phyloP scores from a whole-genome alignment of 2,329 filamentous ascomycete species.

The Cercospora sojina region DNA sequence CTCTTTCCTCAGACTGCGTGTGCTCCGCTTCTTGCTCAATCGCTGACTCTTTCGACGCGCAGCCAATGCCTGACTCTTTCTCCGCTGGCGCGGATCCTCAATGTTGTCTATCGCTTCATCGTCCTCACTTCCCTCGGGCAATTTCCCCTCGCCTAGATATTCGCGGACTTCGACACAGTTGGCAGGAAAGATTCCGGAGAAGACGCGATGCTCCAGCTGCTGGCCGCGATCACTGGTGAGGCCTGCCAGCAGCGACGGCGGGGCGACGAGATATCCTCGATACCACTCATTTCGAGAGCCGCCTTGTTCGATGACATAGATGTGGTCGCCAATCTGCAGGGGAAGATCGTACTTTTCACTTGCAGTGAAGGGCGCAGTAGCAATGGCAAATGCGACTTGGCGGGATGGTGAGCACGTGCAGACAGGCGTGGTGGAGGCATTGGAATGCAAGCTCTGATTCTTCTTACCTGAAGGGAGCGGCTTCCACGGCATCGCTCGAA shows the following conservation, averaged over 20 bases:
- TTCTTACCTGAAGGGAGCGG: slow-evolving; percentile 13
- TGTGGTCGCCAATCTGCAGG: slow-evolving; percentile 94
- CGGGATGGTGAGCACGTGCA: slow-evolving; percentile 38
- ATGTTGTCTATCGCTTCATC: slow-evolving; percentile 36
- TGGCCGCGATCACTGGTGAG: slow-evolving; percentile 88
- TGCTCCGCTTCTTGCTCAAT: slow-evolving; percentile 33
- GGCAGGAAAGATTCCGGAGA: slow-evolving; percentile 95
- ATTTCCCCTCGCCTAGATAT: slow-evolving; percentile 67
- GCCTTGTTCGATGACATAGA: slow-evolving; percentile 98
- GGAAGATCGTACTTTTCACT: slow-evolving; percentile 86
- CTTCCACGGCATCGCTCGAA: slow-evolving; percentile 20
- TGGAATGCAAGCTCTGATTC: not conserved
- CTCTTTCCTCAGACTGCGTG: slow-evolving; percentile 29
- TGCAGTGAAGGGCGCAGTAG: slow-evolving; percentile 89
- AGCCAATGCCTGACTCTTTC: slow-evolving; percentile 35
- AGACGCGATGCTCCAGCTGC: slow-evolving; percentile 91
- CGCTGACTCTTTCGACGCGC: slow-evolving; percentile 34
- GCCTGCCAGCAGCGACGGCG: slow-evolving; percentile 86
- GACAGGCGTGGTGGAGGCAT: slow-evolving; percentile 61
- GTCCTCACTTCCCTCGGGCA: slow-evolving; percentile 8
- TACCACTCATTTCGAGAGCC: slow-evolving; percentile 83
- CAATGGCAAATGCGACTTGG: slow-evolving; percentile 92
- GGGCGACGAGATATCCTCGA: slow-evolving; percentile 90
- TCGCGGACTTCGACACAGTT: slow-evolving; percentile 95
- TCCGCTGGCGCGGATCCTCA: slow-evolving; percentile 20